Evolutionary conservation across 2,329 filamentous ascomycete genomes (phyloP).

Genomic region (Rutstroemia sydowiana): DNA sequence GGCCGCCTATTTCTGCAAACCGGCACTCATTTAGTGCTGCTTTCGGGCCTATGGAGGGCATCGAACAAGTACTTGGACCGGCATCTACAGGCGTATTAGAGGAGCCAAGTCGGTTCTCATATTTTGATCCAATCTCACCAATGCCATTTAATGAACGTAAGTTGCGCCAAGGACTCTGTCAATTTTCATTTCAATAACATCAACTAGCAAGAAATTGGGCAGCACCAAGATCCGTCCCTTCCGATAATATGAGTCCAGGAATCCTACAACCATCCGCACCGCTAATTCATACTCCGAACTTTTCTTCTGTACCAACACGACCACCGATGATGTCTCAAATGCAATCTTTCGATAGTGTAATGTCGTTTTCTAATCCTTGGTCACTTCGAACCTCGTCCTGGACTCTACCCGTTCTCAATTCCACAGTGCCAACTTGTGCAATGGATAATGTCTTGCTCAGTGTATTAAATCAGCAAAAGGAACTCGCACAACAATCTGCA

Average conservation of each 20-base stretch:
- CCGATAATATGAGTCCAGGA: background rate
- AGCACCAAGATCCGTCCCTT: background rate
- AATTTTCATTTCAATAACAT: background rate
- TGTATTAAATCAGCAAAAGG: slow-evolving; percentile 33
- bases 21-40: background rate
- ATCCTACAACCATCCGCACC: background rate
- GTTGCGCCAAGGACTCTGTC: background rate
- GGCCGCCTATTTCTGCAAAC: background rate
- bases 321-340: background rate
- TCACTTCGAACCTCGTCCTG: slow-evolving; percentile 19
- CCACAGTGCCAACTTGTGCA: slow-evolving; percentile 27
- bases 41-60: background rate
- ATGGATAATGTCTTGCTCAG: slow-evolving; percentile 32
- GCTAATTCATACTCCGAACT: background rate
- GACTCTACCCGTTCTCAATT: slow-evolving; percentile 31
- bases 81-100: background rate
- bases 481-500: slow-evolving; percentile 26
- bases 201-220: slow-evolving; percentile 3
- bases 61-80: background rate
- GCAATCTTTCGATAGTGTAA: background rate
- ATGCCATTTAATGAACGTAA: slow-evolving; percentile 2
- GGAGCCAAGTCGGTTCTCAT: background rate
- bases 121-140: background rate
- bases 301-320: background rate
- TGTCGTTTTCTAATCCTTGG: background rate